A percentile compares a stretch with the other conserved stretches of the same genome.
Conservation (phyloP, 305 asterid species). For the Ruellia speciosa region DNA sequence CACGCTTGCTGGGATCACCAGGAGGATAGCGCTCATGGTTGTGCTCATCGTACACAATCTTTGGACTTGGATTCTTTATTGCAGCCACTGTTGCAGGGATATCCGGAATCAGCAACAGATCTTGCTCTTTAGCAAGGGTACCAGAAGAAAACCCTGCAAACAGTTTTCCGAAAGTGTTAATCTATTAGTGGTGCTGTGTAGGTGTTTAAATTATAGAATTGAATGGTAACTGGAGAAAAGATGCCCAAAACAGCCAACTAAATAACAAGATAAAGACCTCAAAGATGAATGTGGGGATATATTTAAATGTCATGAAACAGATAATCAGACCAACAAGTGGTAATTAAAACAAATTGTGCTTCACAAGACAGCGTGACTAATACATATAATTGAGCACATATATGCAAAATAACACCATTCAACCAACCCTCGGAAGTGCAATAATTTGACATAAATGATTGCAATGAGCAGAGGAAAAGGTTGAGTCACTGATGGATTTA, state of each 20-base stretch:
- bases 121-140: constrained; percentile 35
- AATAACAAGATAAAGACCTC: neutral
- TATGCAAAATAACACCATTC: too few relatives aligned
- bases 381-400: too few relatives aligned
- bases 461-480: too few relatives aligned
- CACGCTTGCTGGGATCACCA: constrained; percentile 66
- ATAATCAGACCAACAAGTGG: neutral
- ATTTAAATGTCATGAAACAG: neutral
- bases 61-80: constrained; percentile 53
- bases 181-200: neutral
- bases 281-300: neutral
- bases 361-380: constrained; percentile 5
- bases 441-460: too few relatives aligned
- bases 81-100: constrained; percentile 58
- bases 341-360: neutral
- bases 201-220: neutral
- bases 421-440: too few relatives aligned
- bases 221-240: neutral
- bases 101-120: constrained; percentile 30
- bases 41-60: constrained; percentile 50
- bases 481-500: too few relatives aligned
- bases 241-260: neutral
- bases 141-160: constrained; percentile 42
- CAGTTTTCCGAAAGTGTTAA: constrained; percentile 8
- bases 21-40: constrained; percentile 66